Evolutionary conservation across 2,329 filamentous ascomycete genomes (phyloP).

Genomic region (Colletotrichum sp.): DNA sequence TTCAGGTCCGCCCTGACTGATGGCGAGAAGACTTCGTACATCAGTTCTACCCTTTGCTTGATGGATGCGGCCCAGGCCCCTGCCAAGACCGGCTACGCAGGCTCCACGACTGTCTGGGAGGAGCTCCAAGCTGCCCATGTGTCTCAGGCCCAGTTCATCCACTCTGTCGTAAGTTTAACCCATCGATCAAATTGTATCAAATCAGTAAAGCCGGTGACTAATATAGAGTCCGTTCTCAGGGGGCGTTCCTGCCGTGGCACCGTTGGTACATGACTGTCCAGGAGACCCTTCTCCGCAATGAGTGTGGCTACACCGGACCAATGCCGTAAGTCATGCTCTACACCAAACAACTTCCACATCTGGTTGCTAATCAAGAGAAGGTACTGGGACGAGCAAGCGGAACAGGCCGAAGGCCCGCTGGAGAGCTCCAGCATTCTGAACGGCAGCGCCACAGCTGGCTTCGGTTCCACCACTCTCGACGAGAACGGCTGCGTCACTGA

Average conservation of each 20-base stretch:
- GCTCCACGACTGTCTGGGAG: conserved; percentile 13
- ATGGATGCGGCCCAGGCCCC: conserved; percentile 8
- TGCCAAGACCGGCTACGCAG: neutral
- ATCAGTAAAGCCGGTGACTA: neutral
- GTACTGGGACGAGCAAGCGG: conserved; percentile 16
- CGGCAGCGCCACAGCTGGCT: conserved; percentile 29
- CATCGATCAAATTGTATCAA: neutral
- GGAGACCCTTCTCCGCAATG: conserved; percentile 31
- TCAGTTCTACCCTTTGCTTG: conserved; percentile 1
- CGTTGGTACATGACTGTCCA: conserved; percentile 35
- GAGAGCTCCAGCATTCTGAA: conserved; percentile 31
- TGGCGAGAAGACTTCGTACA: conserved; percentile 6
- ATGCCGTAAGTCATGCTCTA: conserved; percentile 36
- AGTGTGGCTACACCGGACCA: conserved; percentile 35
- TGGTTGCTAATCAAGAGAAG: neutral
- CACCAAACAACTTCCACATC: neutral
- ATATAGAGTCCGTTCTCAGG: neutral
- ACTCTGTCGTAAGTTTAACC: conserved; percentile 1
- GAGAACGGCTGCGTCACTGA: conserved; percentile 24
- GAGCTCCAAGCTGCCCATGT: conserved; percentile 15
- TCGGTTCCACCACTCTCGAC: conserved; percentile 29
- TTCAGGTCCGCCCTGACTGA: neutral
- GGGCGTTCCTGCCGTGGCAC: conserved; percentile 39
- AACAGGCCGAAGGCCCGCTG: conserved; percentile 4
- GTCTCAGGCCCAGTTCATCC: conserved; percentile 14